phyloP scores from a whole-genome alignment of 208 protist species.

The Lotmaria passim region DNA sequence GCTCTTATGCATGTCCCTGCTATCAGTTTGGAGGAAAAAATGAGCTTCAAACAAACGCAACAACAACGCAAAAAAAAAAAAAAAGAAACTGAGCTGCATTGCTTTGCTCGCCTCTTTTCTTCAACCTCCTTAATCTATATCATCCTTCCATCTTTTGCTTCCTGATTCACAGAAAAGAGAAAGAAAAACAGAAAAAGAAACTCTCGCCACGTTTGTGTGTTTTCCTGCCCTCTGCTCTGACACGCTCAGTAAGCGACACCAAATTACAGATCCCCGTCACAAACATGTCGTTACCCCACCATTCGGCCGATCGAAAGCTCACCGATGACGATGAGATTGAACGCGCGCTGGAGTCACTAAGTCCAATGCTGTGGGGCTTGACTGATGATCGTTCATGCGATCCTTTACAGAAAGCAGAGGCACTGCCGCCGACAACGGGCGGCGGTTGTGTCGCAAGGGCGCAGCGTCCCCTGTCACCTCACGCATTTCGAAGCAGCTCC shows the following conservation, averaged over 20 bases:
- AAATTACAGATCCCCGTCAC: too few relatives aligned
- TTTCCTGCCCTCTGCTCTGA: too few relatives aligned
- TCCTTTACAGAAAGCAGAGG: background rate
- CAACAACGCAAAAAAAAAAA: too few relatives aligned
- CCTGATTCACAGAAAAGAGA: background rate
- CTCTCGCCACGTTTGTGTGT: too few relatives aligned
- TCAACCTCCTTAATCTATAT: too few relatives aligned
- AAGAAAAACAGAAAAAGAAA: background rate
- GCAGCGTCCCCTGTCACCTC: background rate
- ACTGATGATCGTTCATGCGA: background rate
- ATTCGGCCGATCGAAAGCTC: background rate
- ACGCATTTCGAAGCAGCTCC: background rate
- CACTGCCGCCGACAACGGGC: background rate
- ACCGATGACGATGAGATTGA: background rate
- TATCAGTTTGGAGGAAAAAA: too few relatives aligned
- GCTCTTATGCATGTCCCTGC: too few relatives aligned
- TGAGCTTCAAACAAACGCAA: too few relatives aligned
- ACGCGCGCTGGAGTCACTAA: background rate
- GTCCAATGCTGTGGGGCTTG: slow-evolving; percentile 1
- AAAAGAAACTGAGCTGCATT: too few relatives aligned
- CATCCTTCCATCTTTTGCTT: background rate
- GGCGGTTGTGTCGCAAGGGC: background rate
- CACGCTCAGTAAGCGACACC: too few relatives aligned
- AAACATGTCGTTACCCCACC: too few relatives aligned
- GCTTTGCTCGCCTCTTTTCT: too few relatives aligned